Base-by-base conservation (phyloP, 2,329 filamentous ascomycete species). In the Rhexocercosporidium sp. region DNA sequence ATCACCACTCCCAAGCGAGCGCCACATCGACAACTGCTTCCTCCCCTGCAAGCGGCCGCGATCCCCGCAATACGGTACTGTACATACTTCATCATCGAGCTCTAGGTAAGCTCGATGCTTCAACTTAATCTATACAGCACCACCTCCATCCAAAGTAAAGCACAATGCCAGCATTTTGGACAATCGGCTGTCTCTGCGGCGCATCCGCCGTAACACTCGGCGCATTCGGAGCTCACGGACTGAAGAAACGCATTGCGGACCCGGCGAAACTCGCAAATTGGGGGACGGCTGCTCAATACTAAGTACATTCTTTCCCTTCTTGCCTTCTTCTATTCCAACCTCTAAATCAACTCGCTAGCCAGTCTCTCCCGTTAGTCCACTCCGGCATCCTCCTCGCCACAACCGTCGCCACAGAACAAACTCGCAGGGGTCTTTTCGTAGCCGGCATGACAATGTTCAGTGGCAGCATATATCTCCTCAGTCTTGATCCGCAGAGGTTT, bases 361-460 rank as follows among this genome's bases (percentile, higher is more conserved):
- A 5, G 7, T 12, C 3, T 29, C 62, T 59, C 44, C 73, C 91
- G 88, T 82, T 91, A 54, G 79, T 90, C 59, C 89, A 91, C 79
- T 86, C 87, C 18, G 81, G 85, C 37, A 85, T 85, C 47, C 78
- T 91, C 57, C 85, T 91, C 29, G 79, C 86, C 4, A 78, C 83
- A 18, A 79, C 81, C 60, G 80, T 80, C 8, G 82, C 83, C 1
- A 86, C 87, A 83, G 70, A 85, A 87, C 73, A 85, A 83, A 39
- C 73, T 88, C 25, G 87, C 88, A 20, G 84, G 85, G 61, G 78
- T 78, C 79, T 90, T n/a, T 86, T 91, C 75, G 85, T 85, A 0
- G 86, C 86, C 0, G 89, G 89, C 61, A 90, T 91, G 81, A 86
- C 86, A 3, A 84, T 90, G 82, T 91, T 91, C 78, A 87, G 84